Base-by-base conservation (phyloP, 2,329 filamentous ascomycete genomes). In the Balansia obtecta region DNA sequence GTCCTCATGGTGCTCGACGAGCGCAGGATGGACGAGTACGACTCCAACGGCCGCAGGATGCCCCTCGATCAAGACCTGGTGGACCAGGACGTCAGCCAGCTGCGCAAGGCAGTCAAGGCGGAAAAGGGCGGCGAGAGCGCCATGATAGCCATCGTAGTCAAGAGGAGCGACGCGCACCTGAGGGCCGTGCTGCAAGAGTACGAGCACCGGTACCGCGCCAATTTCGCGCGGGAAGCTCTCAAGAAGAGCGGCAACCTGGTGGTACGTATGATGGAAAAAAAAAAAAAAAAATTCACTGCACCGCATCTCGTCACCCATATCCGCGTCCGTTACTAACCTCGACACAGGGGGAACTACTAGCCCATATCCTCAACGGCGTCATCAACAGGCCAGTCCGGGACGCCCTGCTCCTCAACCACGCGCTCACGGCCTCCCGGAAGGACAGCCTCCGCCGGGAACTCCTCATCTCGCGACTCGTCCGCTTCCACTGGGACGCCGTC, bases 301-400 rank as follows among this genome's bases (percentile, higher is more conserved):
- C 20, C 20, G 10, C 10, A 22, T 10, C 16, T 9, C 13, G 2
- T 39, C n/a, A n/a, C n/a, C n/a, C n/a, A n/a, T n/a, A n/a, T n/a
- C n/a, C n/a, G n/a, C n/a, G n/a, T n/a, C n/a, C n/a, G n/a, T n/a
- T n/a, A n/a, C n/a, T 38, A 9, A 9, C 0, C n/a, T 39, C 8
- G 11, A 8, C 5, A 45, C 58, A 96, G 90, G 93, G 93, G 56
- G 93, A 98, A 71, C 82, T 95, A 18, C 81, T 97, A 38, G 88
- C 89, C 0, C 93, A 97, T 67, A 88, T 97, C 58, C 83, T 98
- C 61, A 96, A 97, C 69, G 93, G 93, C 60, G 83, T 95, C 51
- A 95, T 97, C 71, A 97, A 97, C 71, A 86, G 86, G 52, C 90
- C 93, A 6, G 88, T 95, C 55, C 87, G 93, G 50, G 93, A 97